Base-by-base conservation (phyloP, 208 protist genomes). In the Acanthamoeba quina region DNA sequence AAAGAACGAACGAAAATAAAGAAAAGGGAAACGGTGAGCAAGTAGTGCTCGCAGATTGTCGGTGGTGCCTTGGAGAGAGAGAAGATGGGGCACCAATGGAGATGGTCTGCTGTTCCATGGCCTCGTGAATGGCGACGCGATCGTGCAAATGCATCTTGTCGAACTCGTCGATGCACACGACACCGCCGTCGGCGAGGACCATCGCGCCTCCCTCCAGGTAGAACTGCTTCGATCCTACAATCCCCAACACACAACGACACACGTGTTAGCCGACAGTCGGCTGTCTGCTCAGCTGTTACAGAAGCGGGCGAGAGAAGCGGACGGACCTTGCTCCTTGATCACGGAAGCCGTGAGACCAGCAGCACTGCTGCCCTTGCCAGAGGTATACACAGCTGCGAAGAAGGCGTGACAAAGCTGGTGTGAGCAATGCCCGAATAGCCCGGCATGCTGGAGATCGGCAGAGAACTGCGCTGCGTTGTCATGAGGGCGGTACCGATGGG, bases 141-240 rank as follows among this genome's bases (percentile, higher is more conserved):
- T 99, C 99, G 94, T 99, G 96, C 19, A 99, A 98, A 56, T 98
- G 96, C 99, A 99, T 99, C 96, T 99, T 99, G 96, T 99, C 99
- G 97, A 99, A 99, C 98, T 99, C 99, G 97, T 99, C 99, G 91
- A 99, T 99, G 97, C 99, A 99, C 6, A 99, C 98, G n/a, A 99
- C 97, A 49, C 99, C 99, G 44, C 99, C 99, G 95, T 99, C 99
- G 7, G 99, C 99, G 5, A 99, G 97, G 37, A 99, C 99, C 98
- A 99, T 99, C 29, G 99, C 99, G 19, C 99, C 99, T 44, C 99
- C 99, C 96, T 99, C 99, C 11, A 99, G 97, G 95, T 99, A 99
- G 95, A 99, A 99, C 94, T 99, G 99, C 89, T 97, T 95, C 11
- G 91, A 80, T 11, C 78, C 78, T 88, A 17, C 7, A 5, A 31